A percentile compares a stretch with the other conserved stretches of the same genome.
Conservation (phyloP, 208 protist genomes). For the Sergeia podlipaevii region DNA sequence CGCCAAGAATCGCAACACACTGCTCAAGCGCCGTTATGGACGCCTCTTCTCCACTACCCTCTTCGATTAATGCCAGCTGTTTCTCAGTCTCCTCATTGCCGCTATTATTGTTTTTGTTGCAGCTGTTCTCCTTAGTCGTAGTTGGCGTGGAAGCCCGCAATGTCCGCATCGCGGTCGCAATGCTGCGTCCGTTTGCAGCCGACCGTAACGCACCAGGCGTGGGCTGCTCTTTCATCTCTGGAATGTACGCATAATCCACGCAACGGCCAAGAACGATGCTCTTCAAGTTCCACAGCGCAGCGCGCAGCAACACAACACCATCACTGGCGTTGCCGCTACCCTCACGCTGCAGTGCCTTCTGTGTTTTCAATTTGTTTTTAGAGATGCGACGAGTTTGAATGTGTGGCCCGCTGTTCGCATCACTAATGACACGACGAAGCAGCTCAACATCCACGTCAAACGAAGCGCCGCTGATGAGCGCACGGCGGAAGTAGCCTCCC, state of each 20-base stretch:
- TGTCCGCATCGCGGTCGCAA: too few relatives aligned
- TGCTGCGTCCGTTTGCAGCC: too few relatives aligned
- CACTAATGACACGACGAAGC: conserved; percentile 31
- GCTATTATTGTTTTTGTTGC: too few relatives aligned
- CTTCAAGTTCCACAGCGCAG: conserved; percentile 68
- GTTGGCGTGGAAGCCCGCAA: conserved; percentile 12
- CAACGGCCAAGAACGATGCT: conserved; percentile 45
- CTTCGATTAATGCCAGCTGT: not conserved
- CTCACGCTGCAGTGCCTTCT: conserved; percentile 20
- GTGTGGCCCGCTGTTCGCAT: conserved; percentile 14
- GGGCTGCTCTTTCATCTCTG: not conserved
- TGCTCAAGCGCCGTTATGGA: conserved; percentile 38
- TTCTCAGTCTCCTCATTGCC: not conserved
- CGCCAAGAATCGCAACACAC: conserved; percentile 67
- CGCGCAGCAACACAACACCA: conserved; percentile 52
- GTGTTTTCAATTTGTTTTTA: conserved; percentile 41
- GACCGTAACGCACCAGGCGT: too few relatives aligned
- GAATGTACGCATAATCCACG: conserved; percentile 61
- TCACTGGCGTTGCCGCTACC: conserved; percentile 16
- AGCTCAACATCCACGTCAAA: conserved; percentile 66
- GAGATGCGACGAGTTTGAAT: conserved; percentile 9
- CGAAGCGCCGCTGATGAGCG: conserved; percentile 29
- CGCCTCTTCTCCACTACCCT: not conserved
- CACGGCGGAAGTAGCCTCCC: conserved; percentile 47
- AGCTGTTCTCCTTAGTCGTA: too few relatives aligned